Percentiles rank a stretch among this genome's conserved stretches.
Evolutionary conservation across 1,284 basidiomycete genomes (phyloP).

Genomic region (Apiotrichum brassicae): DNA sequence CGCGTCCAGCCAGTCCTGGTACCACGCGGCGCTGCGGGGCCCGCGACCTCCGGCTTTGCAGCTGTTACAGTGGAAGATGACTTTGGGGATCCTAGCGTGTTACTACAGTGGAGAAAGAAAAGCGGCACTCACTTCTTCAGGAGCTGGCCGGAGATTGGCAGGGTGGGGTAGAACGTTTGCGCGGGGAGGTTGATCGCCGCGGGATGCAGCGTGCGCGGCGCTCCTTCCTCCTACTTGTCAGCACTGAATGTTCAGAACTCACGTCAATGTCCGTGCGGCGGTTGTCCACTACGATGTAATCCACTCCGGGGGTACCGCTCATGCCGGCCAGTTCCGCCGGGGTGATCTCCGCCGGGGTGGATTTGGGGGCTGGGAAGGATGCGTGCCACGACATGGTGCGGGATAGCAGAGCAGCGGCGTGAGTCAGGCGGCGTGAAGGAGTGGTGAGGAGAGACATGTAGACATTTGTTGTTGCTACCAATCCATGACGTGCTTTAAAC

Average conservation of each 20-base stretch:
- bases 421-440: too few species aligned
- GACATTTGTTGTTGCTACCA: too few species aligned
- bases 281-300: conserved; percentile 31
- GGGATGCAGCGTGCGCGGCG: conserved; percentile 19
- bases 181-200: conserved; percentile 36
- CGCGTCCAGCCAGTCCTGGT: conserved; percentile 33
- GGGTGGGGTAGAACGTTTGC: conserved; percentile 31
- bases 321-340: conserved; percentile 19
- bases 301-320: conserved; percentile 6
- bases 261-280: conserved; percentile 29
- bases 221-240: conserved; percentile 15
- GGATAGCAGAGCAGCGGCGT: neutral
- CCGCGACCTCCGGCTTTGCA: conserved; percentile 31
- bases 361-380: conserved; percentile 16
- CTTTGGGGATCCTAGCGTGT: conserved; percentile 17
- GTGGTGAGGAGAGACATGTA: too few species aligned
- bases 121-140: conserved; percentile 4
- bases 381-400: conserved; percentile 18
- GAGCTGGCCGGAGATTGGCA: conserved; percentile 16
- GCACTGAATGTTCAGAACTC: too few species aligned
- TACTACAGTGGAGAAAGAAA: too few species aligned
- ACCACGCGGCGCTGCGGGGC: conserved; percentile 37
- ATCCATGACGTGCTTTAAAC: too few species aligned
- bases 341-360: conserved; percentile 11
- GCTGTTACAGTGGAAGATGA: conserved; percentile 42